Evolutionary conservation across 331 rosid genomes (phyloP).

Genomic region (Acacia concinna): DNA sequence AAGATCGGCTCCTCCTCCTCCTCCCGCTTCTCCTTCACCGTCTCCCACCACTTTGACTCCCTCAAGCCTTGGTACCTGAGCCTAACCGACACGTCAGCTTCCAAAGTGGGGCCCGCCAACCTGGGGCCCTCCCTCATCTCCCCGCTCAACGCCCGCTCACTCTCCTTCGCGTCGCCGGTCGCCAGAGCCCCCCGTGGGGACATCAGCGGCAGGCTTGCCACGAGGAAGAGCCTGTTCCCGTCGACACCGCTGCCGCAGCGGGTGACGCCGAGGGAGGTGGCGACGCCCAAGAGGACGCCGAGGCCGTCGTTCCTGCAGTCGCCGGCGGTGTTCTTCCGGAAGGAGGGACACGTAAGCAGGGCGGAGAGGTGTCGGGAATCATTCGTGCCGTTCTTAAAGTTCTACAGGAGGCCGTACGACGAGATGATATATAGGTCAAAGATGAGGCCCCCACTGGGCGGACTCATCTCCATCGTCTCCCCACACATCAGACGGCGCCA

Average conservation of each 20-base stretch:
- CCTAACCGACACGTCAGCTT: slow-evolving; percentile 73
- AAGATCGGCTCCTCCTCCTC: slow-evolving; percentile 87
- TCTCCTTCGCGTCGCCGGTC: slow-evolving; percentile 87
- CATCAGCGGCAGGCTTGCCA: slow-evolving; percentile 36
- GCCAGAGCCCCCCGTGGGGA: slow-evolving; percentile 58
- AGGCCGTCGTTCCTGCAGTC: slow-evolving; percentile 83
- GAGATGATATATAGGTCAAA: slow-evolving; percentile 92
- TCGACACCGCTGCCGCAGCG: slow-evolving; percentile 85
- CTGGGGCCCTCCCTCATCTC: slow-evolving; percentile 83
- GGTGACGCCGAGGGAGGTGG: slow-evolving; percentile 29
- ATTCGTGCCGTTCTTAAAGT: slow-evolving; percentile 68
- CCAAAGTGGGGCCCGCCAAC: slow-evolving; percentile 77
- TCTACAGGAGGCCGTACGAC: slow-evolving; percentile 80
- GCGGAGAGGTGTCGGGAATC: slow-evolving; percentile 69
- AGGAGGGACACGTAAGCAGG: slow-evolving; percentile 62
- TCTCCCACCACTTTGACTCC: slow-evolving; percentile 81
- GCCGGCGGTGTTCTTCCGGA: slow-evolving; percentile 78
- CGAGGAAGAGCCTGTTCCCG: slow-evolving; percentile 70
- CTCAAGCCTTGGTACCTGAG: slow-evolving; percentile 98
- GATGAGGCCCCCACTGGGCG: slow-evolving; percentile 98
- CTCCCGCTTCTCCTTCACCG: slow-evolving; percentile 94
- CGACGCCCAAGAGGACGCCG: slow-evolving; percentile 46
- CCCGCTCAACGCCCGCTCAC: slow-evolving; percentile 78
- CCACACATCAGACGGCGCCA: slow-evolving; percentile 85
- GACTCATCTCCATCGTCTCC: slow-evolving; percentile 81